Percentiles rank a stretch among this genome's conserved stretches.
These are phyloP conservation scores for Metschnikowia aberdeeniae DNA, from an alignment of 805 yeast species.

Conservation along the genomic window DNA sequence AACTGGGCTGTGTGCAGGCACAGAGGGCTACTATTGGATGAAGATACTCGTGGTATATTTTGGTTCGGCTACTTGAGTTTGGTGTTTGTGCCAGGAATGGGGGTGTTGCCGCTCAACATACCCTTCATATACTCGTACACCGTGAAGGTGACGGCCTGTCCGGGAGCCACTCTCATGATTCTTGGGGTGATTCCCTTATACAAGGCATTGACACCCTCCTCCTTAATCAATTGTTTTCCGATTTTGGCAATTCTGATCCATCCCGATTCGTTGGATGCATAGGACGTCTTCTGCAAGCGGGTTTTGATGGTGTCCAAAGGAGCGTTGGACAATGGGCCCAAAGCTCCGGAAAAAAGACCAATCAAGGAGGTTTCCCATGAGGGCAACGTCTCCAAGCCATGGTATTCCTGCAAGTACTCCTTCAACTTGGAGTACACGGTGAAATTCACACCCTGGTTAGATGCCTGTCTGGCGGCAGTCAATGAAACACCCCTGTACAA, in stretches of 20 bases:
- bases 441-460: conserved; percentile 97
- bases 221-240: conserved; percentile 73
- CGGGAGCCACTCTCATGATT: conserved; percentile 99
- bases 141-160: conserved; percentile 97
- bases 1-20: neutral
- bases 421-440: conserved; percentile 88
- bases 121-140: conserved; percentile 87
- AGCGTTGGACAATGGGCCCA: conserved; percentile 96
- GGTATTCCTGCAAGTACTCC: conserved; percentile 61
- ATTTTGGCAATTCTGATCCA: conserved; percentile 76
- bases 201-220: conserved; percentile 71
- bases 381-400: conserved; percentile 61
- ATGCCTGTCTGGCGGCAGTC: conserved; percentile 97
- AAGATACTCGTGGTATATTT: no score
- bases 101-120: conserved; percentile 40
- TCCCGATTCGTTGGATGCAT: conserved; percentile 62
- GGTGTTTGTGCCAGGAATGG: conserved; percentile 17
- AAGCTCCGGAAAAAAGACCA: conserved; percentile 92
- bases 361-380: conserved; percentile 91
- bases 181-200: conserved; percentile 98
- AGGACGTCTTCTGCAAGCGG: conserved; percentile 88
- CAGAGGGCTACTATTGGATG: no score
- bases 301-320: conserved; percentile 97
- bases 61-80: conserved; percentile 16
- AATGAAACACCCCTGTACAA: conserved; percentile 91